A percentile compares a stretch with the other conserved stretches of the same genome.
Evolutionary conservation across 345 rosid species (phyloP).

Genomic region (Eucalyptus cloeziana): DNA sequence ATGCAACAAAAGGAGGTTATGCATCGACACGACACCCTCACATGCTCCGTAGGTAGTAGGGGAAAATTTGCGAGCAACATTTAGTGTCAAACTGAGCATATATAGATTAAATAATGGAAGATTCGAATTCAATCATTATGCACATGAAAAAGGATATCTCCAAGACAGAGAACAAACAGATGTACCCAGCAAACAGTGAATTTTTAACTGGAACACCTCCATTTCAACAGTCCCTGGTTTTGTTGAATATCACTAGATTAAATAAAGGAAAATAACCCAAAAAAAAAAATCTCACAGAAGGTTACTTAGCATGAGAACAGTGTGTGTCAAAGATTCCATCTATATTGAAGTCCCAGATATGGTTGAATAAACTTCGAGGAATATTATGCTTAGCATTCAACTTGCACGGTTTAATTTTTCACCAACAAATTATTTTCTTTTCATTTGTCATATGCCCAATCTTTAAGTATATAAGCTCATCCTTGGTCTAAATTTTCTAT

Average conservation of each 20-base stretch:
- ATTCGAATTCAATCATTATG: neutral
- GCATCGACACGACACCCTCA: neutral
- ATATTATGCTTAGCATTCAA: neutral
- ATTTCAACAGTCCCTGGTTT: neutral
- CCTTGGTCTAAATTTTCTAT: neutral
- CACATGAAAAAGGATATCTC: neutral
- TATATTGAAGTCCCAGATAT: neutral
- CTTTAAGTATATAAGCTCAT: neutral
- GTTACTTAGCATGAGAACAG: neutral
- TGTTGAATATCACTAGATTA: neutral
- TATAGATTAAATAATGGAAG: neutral
- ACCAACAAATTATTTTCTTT: neutral
- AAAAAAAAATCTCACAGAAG: neutral
- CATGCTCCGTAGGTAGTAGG: neutral
- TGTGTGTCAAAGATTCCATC: neutral
- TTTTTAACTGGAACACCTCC: neutral
- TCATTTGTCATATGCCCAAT: neutral
- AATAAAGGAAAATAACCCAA: neutral
- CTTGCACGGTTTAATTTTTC: neutral
- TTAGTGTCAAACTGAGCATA: neutral
- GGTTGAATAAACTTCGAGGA: neutral
- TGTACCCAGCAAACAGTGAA: neutral
- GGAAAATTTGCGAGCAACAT: neutral
- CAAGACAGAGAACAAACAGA: neutral
- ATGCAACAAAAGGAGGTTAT: neutral